Conservation (phyloP, 1,284 basidiomycete genomes). For the Rhodotorula mucilaginosa region DNA sequence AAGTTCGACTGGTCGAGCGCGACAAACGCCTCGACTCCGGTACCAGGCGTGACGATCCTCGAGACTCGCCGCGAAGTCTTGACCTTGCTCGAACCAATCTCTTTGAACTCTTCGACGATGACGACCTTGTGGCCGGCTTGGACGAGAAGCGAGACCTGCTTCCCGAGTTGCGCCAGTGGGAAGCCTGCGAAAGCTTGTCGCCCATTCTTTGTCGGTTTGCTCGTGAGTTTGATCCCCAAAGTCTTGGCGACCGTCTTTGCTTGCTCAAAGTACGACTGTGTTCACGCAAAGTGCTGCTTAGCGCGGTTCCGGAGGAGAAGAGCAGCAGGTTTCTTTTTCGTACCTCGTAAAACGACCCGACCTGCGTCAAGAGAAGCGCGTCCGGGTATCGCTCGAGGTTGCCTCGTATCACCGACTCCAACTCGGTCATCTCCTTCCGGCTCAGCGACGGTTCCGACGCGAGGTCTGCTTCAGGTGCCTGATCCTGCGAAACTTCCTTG, state of each 20-base stretch:
- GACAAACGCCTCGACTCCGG: conserved; percentile 63
- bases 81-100: conserved; percentile 47
- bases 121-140: conserved; percentile 79
- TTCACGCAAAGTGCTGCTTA: not conserved
- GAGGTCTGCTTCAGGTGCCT: too few relatives aligned
- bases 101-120: conserved; percentile 82
- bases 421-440: conserved; percentile 43
- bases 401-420: conserved; percentile 67
- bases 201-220: conserved; percentile 51
- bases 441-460: not conserved
- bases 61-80: conserved; percentile 55
- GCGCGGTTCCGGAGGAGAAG: not conserved
- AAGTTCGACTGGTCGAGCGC: conserved; percentile 83
- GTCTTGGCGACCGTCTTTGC: conserved; percentile 71
- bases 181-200: conserved; percentile 80
- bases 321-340: not conserved
- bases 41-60: conserved; percentile 81
- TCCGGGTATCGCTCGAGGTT: conserved; percentile 77
- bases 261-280: conserved; percentile 88
- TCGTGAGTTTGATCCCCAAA: conserved; percentile 76
- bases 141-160: conserved; percentile 79
- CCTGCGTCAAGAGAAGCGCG: conserved; percentile 81
- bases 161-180: conserved; percentile 78
- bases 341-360: conserved; percentile 94
- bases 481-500: not conserved